Conservation (phyloP, 2,329 filamentous ascomycete species). For the Aureobasidium sp. region DNA sequence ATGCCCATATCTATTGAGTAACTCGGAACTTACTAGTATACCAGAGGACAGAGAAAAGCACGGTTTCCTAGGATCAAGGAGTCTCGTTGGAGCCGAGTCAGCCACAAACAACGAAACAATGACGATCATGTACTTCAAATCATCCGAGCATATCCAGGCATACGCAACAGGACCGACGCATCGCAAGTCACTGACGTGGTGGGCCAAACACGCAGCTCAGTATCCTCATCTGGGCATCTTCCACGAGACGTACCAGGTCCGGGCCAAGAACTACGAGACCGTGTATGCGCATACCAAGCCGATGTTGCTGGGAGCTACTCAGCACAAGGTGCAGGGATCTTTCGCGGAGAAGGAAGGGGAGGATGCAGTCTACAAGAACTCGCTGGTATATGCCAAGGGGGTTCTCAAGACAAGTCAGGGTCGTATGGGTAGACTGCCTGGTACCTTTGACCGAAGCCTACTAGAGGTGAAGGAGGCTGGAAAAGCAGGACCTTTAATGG, state of each 20-base stretch:
- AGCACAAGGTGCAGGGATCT: constrained; percentile 21
- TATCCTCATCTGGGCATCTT: constrained; percentile 43
- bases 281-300: constrained; percentile 41
- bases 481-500: background rate
- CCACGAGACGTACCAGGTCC: constrained; percentile 49
- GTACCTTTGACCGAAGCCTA: background rate
- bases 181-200: constrained; percentile 46
- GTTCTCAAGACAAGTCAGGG: constrained; percentile 29
- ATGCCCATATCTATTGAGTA: no score
- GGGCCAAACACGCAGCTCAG: constrained; percentile 27
- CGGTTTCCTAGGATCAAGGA: constrained; percentile 42
- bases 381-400: constrained; percentile 31
- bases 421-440: constrained; percentile 23
- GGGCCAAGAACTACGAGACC: constrained; percentile 43
- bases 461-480: background rate
- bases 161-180: constrained; percentile 48
- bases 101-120: constrained; percentile 36
- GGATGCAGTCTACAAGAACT: constrained; percentile 23
- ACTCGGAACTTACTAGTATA: background rate
- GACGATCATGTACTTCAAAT: constrained; percentile 46
- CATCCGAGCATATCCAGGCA: constrained; percentile 42
- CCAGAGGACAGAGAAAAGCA: constrained; percentile 34
- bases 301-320: constrained; percentile 28
- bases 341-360: constrained; percentile 20
- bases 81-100: constrained; percentile 35